Conservation (phyloP, 306 rosid genomes). For the Lathyrus sativus region DNA sequence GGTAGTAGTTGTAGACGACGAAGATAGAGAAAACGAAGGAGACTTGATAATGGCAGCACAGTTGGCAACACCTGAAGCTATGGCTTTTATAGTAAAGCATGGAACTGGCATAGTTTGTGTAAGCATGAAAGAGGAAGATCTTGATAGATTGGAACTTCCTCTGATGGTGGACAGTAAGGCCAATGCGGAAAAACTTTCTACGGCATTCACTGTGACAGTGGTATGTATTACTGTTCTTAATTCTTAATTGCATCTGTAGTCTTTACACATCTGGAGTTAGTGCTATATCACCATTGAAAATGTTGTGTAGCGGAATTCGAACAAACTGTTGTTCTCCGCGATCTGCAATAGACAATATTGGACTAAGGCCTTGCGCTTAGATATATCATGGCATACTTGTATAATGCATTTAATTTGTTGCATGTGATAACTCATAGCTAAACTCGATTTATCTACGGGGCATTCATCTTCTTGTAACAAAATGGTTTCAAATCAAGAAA, state of each 20-base stretch:
- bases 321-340: background rate
- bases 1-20: constrained; percentile 86
- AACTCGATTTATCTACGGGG: background rate
- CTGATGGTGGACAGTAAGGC: constrained; percentile 78
- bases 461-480: constrained; percentile 4
- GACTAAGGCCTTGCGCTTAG: constrained; percentile 20
- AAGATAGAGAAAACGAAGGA: constrained; percentile 94
- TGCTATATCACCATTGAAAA: background rate
- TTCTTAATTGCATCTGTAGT: background rate
- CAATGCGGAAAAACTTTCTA: constrained; percentile 71
- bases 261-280: constrained; percentile 7
- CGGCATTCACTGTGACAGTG: constrained; percentile 88
- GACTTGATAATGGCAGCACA: constrained; percentile 90
- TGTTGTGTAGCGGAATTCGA: background rate
- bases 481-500: constrained; percentile 19
- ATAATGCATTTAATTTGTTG: constrained; percentile 33
- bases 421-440: constrained; percentile 8
- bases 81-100: constrained; percentile 91
- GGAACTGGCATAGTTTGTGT: constrained; percentile 91
- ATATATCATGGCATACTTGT: constrained; percentile 27
- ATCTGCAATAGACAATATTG: background rate
- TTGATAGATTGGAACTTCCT: constrained; percentile 81
- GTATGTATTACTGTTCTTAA: constrained; percentile 46
- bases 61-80: constrained; percentile 85
- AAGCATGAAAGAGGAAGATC: constrained; percentile 77